Base-by-base conservation (phyloP, 495 filamentous ascomycete species). In the Antarctomyces pellizariae region DNA sequence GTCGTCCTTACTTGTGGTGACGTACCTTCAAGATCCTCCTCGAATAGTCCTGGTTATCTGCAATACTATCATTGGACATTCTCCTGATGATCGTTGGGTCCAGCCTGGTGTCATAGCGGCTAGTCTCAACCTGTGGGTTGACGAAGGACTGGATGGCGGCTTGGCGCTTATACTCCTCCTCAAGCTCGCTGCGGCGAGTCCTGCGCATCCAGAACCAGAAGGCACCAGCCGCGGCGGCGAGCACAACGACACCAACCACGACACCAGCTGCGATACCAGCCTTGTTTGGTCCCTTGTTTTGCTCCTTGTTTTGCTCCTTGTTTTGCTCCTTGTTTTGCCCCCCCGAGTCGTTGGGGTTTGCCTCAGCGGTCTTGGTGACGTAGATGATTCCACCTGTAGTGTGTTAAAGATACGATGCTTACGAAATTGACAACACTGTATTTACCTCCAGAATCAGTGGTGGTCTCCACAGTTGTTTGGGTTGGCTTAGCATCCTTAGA, bases 21-120 rank as follows among this genome's bases (percentile, higher is more conserved):
- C 62, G 31, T 55, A 86, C 86, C 68, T 86, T 78, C 44, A 97
- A 59, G 47, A 97, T 91, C 42, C 75, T 74, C 48, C 86, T 66
- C 32, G 86, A 93, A 52, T 93, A 97, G 49, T 95, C 86, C 47
- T 89, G 68, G 51, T 92, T 86, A 46, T 97, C 89, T 38, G 83
- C 84, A 44, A 97, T 95, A 52, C 84, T 93, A 38, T 84, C 86
- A 49, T 84, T 77, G 50, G 86, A 95, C 54, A 84, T 69, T 47
- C 86, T 67, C 42, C 80, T 60, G 71, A 92, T 76, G 67, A 91
- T 75, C 26, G 73, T 67, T 13, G 84, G 79, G 36, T 97, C 86
- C 33, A 93, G 72, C 13, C 89, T 66, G 23, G 75, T 71, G 47
- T 95, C 83, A n/a, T n/a, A n/a, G n/a, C n/a, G n/a, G n/a, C n/a